These are phyloP conservation scores for Stagonosporopsis tanaceti DNA, from an alignment of 2,329 filamentous ascomycete species.

Conservation along the genomic window DNA sequence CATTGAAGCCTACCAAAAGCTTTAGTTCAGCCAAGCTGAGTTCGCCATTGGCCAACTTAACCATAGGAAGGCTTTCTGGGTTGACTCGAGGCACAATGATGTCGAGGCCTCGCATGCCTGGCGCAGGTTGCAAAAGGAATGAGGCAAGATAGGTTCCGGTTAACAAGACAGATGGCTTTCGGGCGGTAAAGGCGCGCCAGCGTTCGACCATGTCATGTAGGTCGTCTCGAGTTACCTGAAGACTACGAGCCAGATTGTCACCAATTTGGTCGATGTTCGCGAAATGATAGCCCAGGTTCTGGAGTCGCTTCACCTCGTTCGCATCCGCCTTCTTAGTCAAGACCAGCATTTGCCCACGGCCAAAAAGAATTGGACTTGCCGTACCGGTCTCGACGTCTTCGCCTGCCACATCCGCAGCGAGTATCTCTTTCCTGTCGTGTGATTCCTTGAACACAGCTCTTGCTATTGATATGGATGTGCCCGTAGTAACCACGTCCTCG, in stretches of 20 bases:
- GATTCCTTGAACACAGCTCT: conserved; percentile 62
- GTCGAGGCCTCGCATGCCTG: conserved; percentile 52
- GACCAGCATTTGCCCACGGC: conserved; percentile 81
- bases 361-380: conserved; percentile 55
- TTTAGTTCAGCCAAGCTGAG: conserved; percentile 33
- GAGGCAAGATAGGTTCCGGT: conserved; percentile 50
- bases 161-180: conserved; percentile 57
- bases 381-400: conserved; percentile 53
- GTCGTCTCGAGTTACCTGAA: conserved; percentile 74
- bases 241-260: conserved; percentile 71
- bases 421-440: conserved; percentile 31
- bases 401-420: conserved; percentile 33
- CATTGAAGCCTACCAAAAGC: conserved; percentile 36
- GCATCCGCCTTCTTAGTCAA: conserved; percentile 71
- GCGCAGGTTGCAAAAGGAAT: conserved; percentile 51
- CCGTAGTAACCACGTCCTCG: conserved; percentile 76
- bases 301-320: conserved; percentile 69
- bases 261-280: conserved; percentile 67
- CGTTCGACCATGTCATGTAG: conserved; percentile 68
- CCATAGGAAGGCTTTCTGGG: conserved; percentile 56
- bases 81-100: conserved; percentile 53
- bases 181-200: conserved; percentile 66
- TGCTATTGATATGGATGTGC: conserved; percentile 66
- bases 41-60: conserved; percentile 48
- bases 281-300: conserved; percentile 80